Base-by-base conservation (phyloP, 2,329 filamentous ascomycete genomes). In the Nigrospora sphaerica region DNA sequence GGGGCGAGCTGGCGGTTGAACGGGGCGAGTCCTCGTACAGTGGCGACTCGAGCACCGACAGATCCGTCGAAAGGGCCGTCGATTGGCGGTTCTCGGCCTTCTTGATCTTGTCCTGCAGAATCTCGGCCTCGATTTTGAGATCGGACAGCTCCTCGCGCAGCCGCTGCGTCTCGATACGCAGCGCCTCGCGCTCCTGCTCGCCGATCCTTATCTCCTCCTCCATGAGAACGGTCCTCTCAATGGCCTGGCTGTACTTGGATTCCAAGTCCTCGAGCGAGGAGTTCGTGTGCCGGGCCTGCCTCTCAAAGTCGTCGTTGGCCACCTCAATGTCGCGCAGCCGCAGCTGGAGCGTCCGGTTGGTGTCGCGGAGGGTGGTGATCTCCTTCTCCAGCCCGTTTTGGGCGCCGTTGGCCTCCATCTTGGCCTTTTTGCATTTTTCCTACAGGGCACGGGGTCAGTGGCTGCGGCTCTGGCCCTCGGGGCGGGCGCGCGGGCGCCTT, bases 241-340 rank as follows among this genome's bases (percentile, higher is more conserved):
- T 95, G 5, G 91, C 82, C 47, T 95, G 81, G 64, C 96, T 97
- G 68, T 93, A 96, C 68, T 97, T 98, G 52, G 87, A 92, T 69
- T 98, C 93, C 66, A 98, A 76, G 62, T 98, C 93, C 69, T 98
- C 93, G 51, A 97, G 80, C 43, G 92, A 96, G 39, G 91, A 96
- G 33, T 89, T 91, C 28, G 92, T 96, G 67, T 96, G 93, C 57
- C 93, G 84, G 55, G 93, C 92, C 70, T 97, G 92, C 54, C 90
- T 84, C 72, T 98, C 93, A 63, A 92, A 96, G 67, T 98, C 93
- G 73, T 98, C 93, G 70, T 97, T 98, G 63, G 88, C 89, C 46
- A 98, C 93, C 68, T 98, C 93, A 57, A 92, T 95, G 65, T 98
- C 93, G 55, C 93, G 85, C 48, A 98, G 73, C 66, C 80, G 88